phyloP scores from a whole-genome alignment of 805 yeast genomes.

The Sugiyamaella smithiae region DNA sequence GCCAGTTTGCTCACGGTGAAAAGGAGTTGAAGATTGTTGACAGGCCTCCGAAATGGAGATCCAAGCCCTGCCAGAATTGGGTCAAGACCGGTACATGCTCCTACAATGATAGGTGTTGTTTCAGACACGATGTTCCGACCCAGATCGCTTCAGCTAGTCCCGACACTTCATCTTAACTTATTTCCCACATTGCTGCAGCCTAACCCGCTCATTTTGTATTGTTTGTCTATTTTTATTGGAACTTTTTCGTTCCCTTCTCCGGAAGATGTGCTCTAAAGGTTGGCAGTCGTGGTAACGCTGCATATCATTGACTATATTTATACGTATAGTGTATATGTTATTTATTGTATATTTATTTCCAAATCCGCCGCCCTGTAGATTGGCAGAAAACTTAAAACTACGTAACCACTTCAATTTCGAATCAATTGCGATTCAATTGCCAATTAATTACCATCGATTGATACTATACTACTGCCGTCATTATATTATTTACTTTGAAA shows the following conservation, averaged over 20 bases:
- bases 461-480: not conserved
- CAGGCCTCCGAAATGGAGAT: constrained; percentile 80
- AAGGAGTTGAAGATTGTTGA: constrained; percentile 69
- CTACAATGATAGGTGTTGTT: constrained; percentile 88
- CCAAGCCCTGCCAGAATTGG: constrained; percentile 92
- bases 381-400: no score
- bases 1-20: constrained; percentile 92
- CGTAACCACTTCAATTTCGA: no score
- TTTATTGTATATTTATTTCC: constrained; percentile 13
- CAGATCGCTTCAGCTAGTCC: not conserved
- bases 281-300: not conserved
- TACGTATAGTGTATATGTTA: constrained; percentile 7
- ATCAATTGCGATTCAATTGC: no score
- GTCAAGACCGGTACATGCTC: constrained; percentile 74
- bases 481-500: not conserved
- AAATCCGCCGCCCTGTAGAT: no score
- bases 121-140: constrained; percentile 55
- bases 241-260: constrained; percentile 1
- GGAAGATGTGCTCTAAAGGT: constrained; percentile 1
- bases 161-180: not conserved
- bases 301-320: constrained; percentile 4
- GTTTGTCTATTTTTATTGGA: constrained; percentile 4
- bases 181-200: not conserved
- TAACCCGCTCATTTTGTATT: not conserved
- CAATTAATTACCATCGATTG: not conserved